Percentiles rank a stretch among this genome's conserved stretches.
Evolutionary conservation across 441 rosid genomes (phyloP).

Genomic region (Brassica balearica): DNA sequence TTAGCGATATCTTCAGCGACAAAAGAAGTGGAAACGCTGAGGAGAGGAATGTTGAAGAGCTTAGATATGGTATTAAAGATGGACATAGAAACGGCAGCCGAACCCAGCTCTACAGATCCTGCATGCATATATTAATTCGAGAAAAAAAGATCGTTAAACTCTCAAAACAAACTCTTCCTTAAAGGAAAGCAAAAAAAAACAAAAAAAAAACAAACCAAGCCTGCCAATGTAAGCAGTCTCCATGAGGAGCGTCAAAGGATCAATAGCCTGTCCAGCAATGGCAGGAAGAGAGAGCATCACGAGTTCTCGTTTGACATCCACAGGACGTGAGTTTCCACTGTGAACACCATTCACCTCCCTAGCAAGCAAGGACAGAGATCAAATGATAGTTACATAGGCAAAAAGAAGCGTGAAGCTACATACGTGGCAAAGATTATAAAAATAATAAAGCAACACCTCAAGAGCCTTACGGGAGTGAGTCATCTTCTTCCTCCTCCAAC

Average conservation of each 20-base stretch:
- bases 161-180: background rate
- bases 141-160: constrained; percentile 17
- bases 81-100: constrained; percentile 82
- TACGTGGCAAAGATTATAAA: constrained; percentile 20
- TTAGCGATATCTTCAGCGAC: constrained; percentile 93
- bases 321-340: constrained; percentile 40
- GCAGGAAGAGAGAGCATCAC: constrained; percentile 88
- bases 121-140: constrained; percentile 38
- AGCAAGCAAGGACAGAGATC: constrained; percentile 33
- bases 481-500: constrained; percentile 47
- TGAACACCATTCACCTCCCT: constrained; percentile 52
- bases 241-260: constrained; percentile 85
- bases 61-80: constrained; percentile 89
- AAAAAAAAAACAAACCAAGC: constrained; percentile 55
- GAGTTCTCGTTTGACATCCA: constrained; percentile 71
- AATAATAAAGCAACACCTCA: constrained; percentile 39
- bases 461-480: constrained; percentile 56
- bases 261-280: constrained; percentile 91
- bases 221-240: constrained; percentile 99
- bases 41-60: constrained; percentile 92
- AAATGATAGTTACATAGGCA: constrained; percentile 28
- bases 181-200: constrained; percentile 4
- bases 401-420: background rate
- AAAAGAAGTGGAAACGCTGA: constrained; percentile 91
- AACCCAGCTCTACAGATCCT: constrained; percentile 92